Base-by-base conservation (phyloP, 768 basidiomycete genomes). In the Suillus tomentosus region DNA sequence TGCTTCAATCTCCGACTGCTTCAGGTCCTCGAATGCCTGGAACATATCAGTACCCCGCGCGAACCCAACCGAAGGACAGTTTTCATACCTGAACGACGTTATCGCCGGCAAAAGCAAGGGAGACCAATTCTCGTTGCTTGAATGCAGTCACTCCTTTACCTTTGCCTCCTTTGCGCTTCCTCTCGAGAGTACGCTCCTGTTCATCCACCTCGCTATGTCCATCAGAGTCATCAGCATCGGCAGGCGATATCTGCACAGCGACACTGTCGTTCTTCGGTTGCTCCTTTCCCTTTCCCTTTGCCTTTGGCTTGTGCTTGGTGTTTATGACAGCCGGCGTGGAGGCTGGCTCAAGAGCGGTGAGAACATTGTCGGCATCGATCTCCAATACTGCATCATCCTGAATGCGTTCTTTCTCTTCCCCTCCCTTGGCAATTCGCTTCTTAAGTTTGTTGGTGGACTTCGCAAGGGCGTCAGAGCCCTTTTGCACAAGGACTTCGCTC, bases 81-180 rank as follows among this genome's bases (percentile, higher is more conserved):
- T 8, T 36, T 72, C 87, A 40, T 70, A 94, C 94, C 77, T 91
- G 88, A 7, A 97, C 88, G 39, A 99, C 96, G 67, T 99, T 94
- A 75, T 99, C 97, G 3, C 95, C 96, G 2, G 96, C 96, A 79
- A 99, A 99, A 0, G 97, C 97, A 62, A 88, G 87, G 1, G 95
- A 92, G 14, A 99, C 95, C 14, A 99, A 81, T 68, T 99, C 95
- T 45, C 93, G 84, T 75, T 99, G 96, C 73, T 92, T 82, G 77
- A 98, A 95, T 0, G 92, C 91, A 60, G 82, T 84, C 0, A 85
- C 73, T 27, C 79, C 79, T 56, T 72, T 74, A 48, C 69, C 68
- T 71, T 80, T 60, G 5, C 43, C 34, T 60, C 77, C 73, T 81
- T 86, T 62, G 73, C 79, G 71, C 83, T 87, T 50, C 75, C 71